Evolutionary conservation across 1,284 basidiomycete species (phyloP).

Genomic region (Cutaneotrichosporon cavernicola): DNA sequence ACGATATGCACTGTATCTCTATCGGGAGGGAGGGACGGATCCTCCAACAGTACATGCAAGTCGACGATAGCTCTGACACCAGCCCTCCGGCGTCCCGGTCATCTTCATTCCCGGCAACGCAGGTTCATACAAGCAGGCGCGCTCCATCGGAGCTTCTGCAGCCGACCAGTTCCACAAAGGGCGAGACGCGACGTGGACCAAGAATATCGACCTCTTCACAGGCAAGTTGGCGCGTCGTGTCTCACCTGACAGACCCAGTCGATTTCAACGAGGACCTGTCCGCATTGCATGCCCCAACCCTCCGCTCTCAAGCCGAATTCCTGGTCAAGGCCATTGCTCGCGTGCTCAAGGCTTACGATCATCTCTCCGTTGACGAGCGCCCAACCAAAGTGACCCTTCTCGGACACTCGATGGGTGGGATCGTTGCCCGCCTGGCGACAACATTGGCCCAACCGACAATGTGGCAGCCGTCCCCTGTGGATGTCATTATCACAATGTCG

Average conservation of each 20-base stretch:
- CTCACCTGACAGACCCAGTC: constrained; percentile 57
- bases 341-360: constrained; percentile 71
- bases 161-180: constrained; percentile 68
- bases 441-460: constrained; percentile 54
- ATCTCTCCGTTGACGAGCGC: constrained; percentile 41
- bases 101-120: constrained; percentile 98
- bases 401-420: constrained; percentile 98
- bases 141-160: constrained; percentile 90
- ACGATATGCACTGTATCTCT: constrained; percentile 83
- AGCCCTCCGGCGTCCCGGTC: constrained; percentile 69
- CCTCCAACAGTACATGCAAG: constrained; percentile 58
- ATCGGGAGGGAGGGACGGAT: constrained; percentile 87
- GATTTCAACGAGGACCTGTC: constrained; percentile 98
- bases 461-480: constrained; percentile 53
- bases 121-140: constrained; percentile 88
- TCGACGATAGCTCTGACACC: constrained; percentile 10
- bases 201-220: constrained; percentile 77
- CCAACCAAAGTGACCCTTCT: constrained; percentile 65
- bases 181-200: constrained; percentile 1
- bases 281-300: constrained; percentile 87
- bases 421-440: constrained; percentile 66
- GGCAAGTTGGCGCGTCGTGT: constrained; percentile 55
- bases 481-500: constrained; percentile 88
- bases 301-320: constrained; percentile 79
- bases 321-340: constrained; percentile 70